Percentiles rank a stretch among this genome's conserved stretches.
Evolutionary conservation across 2,329 filamentous ascomycete genomes (phyloP).

Genomic region (Scedosporium boydii): DNA sequence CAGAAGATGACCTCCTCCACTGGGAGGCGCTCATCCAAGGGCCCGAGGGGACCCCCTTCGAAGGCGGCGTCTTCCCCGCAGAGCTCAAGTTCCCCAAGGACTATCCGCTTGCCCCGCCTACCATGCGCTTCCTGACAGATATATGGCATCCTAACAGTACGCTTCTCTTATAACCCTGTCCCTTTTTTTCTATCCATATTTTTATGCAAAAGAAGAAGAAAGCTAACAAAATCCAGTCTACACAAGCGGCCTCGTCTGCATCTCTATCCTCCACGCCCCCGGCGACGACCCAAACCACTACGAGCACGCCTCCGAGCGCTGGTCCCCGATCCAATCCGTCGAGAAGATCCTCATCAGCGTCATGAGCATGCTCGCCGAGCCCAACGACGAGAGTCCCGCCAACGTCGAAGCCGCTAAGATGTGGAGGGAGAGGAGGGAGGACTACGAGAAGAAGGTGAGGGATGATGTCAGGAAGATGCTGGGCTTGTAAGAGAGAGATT

Average conservation of each 20-base stretch:
- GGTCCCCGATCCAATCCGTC: conserved; percentile 93
- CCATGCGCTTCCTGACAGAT: conserved; percentile 90
- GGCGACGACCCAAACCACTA: conserved; percentile 98
- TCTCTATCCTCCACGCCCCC: conserved; percentile 93
- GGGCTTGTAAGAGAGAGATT: conserved; percentile 45
- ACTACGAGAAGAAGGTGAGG: conserved; percentile 81
- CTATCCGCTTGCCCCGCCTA: conserved; percentile 91
- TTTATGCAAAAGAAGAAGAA: background rate
- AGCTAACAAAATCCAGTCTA: conserved; percentile 56
- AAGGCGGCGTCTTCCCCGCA: conserved; percentile 90
- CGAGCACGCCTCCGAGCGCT: conserved; percentile 89
- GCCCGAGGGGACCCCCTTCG: conserved; percentile 90
- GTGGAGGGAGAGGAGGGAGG: conserved; percentile 76
- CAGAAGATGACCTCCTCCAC: conserved; percentile 87
- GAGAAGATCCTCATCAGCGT: conserved; percentile 96
- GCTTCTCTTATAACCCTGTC: too few species aligned
- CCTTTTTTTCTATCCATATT: too few species aligned
- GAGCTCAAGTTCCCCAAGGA: conserved; percentile 93
- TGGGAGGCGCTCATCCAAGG: conserved; percentile 98
- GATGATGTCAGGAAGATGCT: conserved; percentile 72
- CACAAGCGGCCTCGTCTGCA: conserved; percentile 84
- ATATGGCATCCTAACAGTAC: conserved; percentile 95
- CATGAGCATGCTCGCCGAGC: conserved; percentile 97
- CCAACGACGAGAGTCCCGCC: conserved; percentile 92
- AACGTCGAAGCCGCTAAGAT: conserved; percentile 95